These are phyloP conservation scores for Ciborinia camelliae DNA, from an alignment of 2,329 filamentous ascomycete genomes.

Conservation along the genomic window DNA sequence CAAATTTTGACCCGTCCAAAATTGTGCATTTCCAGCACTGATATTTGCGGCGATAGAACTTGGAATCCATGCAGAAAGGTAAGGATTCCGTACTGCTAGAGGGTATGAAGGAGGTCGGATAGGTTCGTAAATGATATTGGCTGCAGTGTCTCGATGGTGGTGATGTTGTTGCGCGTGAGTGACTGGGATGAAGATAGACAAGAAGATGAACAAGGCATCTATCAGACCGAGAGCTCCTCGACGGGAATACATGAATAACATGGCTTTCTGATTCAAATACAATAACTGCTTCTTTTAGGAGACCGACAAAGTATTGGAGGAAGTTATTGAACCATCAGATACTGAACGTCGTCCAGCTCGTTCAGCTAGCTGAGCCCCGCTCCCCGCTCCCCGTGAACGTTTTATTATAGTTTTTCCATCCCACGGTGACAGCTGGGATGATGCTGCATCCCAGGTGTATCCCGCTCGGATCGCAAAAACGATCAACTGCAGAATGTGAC, in stretches of 20 bases:
- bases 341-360: too few species aligned
- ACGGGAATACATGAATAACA: background rate
- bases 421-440: background rate
- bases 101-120: slow-evolving; percentile 18
- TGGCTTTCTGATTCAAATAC: background rate
- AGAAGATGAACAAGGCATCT: background rate
- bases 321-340: background rate
- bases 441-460: slow-evolving; percentile 1
- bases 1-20: slow-evolving; percentile 38
- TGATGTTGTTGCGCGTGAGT: slow-evolving; percentile 3
- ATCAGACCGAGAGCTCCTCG: background rate
- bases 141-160: background rate
- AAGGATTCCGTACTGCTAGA: slow-evolving; percentile 16
- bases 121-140: background rate
- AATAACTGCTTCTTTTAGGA: background rate
- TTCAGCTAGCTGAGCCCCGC: too few species aligned
- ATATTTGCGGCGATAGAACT: slow-evolving; percentile 31
- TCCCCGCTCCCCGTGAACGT: background rate
- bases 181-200: slow-evolving; percentile 1
- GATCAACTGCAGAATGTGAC: background rate
- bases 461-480: background rate
- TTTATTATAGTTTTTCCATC: slow-evolving; percentile 7
- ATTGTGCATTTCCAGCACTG: slow-evolving; percentile 34
- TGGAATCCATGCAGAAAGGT: slow-evolving; percentile 37
- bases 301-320: background rate